These are phyloP conservation scores for Pseudogymnoascus verrucosus DNA, from an alignment of 2,329 filamentous ascomycete genomes.

Conservation along the genomic window DNA sequence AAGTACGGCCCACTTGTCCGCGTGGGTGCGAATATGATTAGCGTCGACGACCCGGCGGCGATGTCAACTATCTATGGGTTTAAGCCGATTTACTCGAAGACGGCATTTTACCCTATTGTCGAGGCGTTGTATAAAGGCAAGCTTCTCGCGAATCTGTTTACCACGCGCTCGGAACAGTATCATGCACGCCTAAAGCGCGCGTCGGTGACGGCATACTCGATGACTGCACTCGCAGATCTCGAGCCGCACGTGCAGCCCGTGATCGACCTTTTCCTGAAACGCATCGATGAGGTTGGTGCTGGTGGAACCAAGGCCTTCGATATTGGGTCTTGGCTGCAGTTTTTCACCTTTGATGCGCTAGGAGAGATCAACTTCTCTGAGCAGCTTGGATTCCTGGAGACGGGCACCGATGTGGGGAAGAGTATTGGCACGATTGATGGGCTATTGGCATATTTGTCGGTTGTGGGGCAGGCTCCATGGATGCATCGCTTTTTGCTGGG, in stretches of 20 bases:
- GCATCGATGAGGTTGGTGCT: conserved; percentile 21
- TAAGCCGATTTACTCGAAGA: conserved; percentile 28
- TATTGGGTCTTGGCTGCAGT: conserved; percentile 34
- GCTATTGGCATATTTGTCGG: background rate
- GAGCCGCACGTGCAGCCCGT: conserved; percentile 38
- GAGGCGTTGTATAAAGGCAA: conserved; percentile 22
- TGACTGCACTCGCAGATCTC: conserved; percentile 38
- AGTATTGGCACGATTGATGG: conserved; percentile 14
- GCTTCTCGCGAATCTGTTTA: background rate
- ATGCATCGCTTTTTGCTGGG: conserved; percentile 8
- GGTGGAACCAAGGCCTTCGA: conserved; percentile 26
- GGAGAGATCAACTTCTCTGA: conserved; percentile 36
- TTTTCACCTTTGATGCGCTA: conserved; percentile 40
- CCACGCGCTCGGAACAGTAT: background rate
- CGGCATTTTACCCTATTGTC: conserved; percentile 14
- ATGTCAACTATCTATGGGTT: conserved; percentile 34
- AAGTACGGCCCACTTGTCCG: conserved; percentile 36
- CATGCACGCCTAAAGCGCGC: background rate
- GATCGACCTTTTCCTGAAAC: conserved; percentile 31
- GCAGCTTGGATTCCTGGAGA: conserved; percentile 35
- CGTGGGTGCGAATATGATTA: conserved; percentile 38
- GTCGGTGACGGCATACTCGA: conserved; percentile 33
- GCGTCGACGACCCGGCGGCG: conserved; percentile 32
- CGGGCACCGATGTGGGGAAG: conserved; percentile 34
- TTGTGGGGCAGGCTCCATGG: conserved; percentile 7